Percentiles rank a stretch among this genome's conserved stretches.
Conservation (phyloP, 2,329 filamentous ascomycete genomes). For the Colletotrichum sp. region DNA sequence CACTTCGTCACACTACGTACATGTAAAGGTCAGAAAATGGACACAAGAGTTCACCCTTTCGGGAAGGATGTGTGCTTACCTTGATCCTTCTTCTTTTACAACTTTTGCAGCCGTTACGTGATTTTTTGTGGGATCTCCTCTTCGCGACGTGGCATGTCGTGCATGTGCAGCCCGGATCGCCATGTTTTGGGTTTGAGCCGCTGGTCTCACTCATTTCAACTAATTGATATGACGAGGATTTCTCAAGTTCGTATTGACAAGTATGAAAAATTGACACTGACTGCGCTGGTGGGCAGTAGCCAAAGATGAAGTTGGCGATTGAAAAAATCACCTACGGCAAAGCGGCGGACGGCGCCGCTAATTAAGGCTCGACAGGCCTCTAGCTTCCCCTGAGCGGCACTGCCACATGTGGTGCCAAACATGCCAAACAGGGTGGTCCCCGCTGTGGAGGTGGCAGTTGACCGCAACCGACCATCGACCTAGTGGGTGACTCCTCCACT, state of each 20-base stretch:
- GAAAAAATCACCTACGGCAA: background rate
- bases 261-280: background rate
- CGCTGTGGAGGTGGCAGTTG: background rate
- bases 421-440: background rate
- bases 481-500: background rate
- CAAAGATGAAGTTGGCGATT: background rate
- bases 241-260: background rate
- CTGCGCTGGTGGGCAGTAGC: background rate
- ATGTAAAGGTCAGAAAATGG: background rate
- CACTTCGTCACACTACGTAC: background rate
- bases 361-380: background rate
- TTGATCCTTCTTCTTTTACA: slow-evolving; percentile 27
- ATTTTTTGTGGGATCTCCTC: slow-evolving; percentile 21
- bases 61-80: background rate
- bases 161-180: background rate
- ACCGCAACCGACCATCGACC: background rate
- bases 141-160: slow-evolving; percentile 10
- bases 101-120: slow-evolving; percentile 25
- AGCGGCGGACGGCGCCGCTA: background rate
- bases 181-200: background rate
- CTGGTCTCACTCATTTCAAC: background rate
- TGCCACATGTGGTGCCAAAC: background rate
- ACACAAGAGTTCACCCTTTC: background rate
- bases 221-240: background rate
- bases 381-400: background rate